A percentile compares a stretch with the other conserved stretches of the same genome.
Conservation (phyloP, 768 basidiomycete species). For the Phaffia australis region DNA sequence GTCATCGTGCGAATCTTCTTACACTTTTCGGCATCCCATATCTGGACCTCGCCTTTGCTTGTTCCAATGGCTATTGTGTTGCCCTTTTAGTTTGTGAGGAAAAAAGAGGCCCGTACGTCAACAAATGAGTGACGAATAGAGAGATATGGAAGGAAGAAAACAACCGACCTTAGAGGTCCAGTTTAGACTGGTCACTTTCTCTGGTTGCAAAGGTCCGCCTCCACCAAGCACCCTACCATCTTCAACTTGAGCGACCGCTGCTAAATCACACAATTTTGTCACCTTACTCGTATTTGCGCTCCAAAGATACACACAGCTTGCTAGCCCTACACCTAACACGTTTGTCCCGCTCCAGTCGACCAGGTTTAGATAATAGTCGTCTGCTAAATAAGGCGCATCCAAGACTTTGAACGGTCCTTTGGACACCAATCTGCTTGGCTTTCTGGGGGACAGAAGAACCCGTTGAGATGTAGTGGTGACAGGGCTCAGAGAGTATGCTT, state of each 20-base stretch:
- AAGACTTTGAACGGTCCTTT: slow-evolving; percentile 95
- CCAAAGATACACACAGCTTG: slow-evolving; percentile 91
- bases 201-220: slow-evolving; percentile 35
- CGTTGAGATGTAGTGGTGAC: slow-evolving; percentile 71
- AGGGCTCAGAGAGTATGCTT: slow-evolving; percentile 81
- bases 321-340: slow-evolving; percentile 84
- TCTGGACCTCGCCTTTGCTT: slow-evolving; percentile 72
- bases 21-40: slow-evolving; percentile 79
- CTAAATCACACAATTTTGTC: slow-evolving; percentile 77
- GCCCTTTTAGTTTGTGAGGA: slow-evolving; percentile 42
- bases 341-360: slow-evolving; percentile 97
- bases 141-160: neutral
- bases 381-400: slow-evolving; percentile 91
- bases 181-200: slow-evolving; percentile 73
- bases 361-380: slow-evolving; percentile 96
- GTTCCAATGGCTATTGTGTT: slow-evolving; percentile 88
- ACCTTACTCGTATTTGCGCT: slow-evolving; percentile 87
- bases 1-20: slow-evolving; percentile 68
- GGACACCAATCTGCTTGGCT: slow-evolving; percentile 68
- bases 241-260: slow-evolving; percentile 18
- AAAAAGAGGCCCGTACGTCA: neutral
- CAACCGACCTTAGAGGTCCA: slow-evolving; percentile 69
- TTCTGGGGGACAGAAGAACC: slow-evolving; percentile 72
- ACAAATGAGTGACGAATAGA: neutral
- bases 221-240: slow-evolving; percentile 28